phyloP scores from a whole-genome alignment of 2,329 filamentous ascomycete species.

The Camillea tinctor region DNA sequence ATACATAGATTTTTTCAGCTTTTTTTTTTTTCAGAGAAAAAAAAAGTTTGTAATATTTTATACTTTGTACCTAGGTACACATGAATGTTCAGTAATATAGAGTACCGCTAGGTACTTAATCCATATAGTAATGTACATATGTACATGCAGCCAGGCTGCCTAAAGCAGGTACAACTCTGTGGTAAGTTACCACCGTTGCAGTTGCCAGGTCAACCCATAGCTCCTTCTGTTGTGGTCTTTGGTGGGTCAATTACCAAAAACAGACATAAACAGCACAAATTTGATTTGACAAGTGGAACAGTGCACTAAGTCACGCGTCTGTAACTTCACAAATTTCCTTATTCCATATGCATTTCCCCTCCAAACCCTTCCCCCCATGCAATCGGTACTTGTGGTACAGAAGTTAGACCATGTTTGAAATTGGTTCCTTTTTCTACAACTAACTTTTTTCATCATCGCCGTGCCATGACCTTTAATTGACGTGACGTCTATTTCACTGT shows the following conservation, averaged over 20 bases:
- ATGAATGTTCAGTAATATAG: no score
- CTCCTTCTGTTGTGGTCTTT: slow-evolving; percentile 21
- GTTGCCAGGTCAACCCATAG: slow-evolving; percentile 22
- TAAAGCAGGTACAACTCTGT: no score
- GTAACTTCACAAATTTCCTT: slow-evolving; percentile 4
- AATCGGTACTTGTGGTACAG: not conserved
- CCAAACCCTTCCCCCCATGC: no score
- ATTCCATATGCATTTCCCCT: not conserved
- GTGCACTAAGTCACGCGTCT: not conserved
- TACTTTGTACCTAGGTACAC: not conserved
- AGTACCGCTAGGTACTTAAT: no score
- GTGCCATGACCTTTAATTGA: not conserved
- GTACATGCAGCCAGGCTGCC: no score
- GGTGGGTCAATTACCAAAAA: slow-evolving; percentile 6
- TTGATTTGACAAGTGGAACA: not conserved
- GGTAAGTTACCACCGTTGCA: no score
- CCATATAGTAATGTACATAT: no score
- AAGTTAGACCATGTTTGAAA: not conserved
- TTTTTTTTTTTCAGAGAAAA: no score
- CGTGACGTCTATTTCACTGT: no score
- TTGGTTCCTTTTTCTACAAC: not conserved
- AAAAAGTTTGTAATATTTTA: not conserved
- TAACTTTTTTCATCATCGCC: not conserved
- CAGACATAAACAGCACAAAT: slow-evolving; percentile 8
- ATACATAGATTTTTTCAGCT: no score